These are phyloP conservation scores for Orbilia blumenaviensis DNA, from an alignment of 2,329 filamentous ascomycete genomes.

Conservation along the genomic window DNA sequence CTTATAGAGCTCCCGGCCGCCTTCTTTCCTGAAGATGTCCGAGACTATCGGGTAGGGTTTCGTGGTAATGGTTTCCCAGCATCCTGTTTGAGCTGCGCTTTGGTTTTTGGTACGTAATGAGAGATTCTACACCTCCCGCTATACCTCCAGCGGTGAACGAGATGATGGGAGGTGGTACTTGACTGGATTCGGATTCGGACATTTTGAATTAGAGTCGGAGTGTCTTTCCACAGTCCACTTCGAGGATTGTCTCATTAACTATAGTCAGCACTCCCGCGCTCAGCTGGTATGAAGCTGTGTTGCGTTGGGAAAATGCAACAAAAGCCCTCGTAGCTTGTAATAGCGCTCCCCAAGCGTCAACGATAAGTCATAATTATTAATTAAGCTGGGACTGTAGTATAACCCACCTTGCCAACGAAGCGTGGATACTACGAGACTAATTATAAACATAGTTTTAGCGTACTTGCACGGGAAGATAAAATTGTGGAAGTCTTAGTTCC, in stretches of 20 bases:
- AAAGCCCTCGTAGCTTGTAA: no score
- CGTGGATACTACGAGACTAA: no score
- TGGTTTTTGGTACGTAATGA: slow-evolving; percentile 71
- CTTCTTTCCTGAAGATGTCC: slow-evolving; percentile 68
- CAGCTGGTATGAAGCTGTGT: slow-evolving; percentile 34
- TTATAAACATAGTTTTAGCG: no score
- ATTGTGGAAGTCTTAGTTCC: background rate
- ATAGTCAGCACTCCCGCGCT: no score
- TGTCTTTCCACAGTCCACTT: no score
- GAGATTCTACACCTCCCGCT: slow-evolving; percentile 67
- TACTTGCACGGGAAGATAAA: background rate
- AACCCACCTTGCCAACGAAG: no score
- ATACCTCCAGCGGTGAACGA: slow-evolving; percentile 66
- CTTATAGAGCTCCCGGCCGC: slow-evolving; percentile 70
- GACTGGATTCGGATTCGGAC: slow-evolving; percentile 49
- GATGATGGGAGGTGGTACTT: slow-evolving; percentile 61
- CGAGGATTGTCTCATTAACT: no score
- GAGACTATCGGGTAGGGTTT: slow-evolving; percentile 69
- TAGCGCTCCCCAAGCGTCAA: no score
- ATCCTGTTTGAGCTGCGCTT: slow-evolving; percentile 66
- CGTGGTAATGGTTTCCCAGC: slow-evolving; percentile 62
- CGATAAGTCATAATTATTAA: no score
- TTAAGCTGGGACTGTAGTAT: no score
- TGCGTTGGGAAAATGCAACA: slow-evolving; percentile 40
- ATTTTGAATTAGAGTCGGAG: slow-evolving; percentile 56